These are phyloP conservation scores for Lepidopterella palustris DNA, from an alignment of 495 filamentous ascomycete species.

Conservation along the genomic window DNA sequence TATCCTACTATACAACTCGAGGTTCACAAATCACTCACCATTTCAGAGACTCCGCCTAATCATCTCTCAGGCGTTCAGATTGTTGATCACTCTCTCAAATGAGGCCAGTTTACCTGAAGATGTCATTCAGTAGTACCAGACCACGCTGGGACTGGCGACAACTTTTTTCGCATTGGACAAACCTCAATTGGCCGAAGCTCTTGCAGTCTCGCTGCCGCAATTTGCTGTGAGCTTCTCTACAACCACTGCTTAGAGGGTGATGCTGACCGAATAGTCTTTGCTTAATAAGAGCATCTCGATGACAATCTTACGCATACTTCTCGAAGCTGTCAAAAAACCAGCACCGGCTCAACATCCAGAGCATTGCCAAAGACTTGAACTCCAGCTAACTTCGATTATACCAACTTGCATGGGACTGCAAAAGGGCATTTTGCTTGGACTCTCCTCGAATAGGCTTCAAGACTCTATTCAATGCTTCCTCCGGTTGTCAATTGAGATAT, in stretches of 20 bases:
- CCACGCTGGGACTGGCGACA: background rate
- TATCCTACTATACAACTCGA: slow-evolving; percentile 40
- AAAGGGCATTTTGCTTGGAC: background rate
- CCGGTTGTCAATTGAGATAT: background rate
- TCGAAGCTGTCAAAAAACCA: background rate
- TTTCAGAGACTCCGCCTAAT: background rate
- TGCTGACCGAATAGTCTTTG: background rate
- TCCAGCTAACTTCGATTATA: background rate
- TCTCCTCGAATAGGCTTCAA: background rate
- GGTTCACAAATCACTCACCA: slow-evolving; percentile 28
- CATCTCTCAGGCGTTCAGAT: background rate
- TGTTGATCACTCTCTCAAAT: background rate
- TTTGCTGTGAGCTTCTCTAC: background rate
- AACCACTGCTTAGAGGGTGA: background rate
- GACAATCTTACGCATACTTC: background rate
- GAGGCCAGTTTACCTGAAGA: background rate
- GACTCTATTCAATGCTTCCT: slow-evolving; percentile 6
- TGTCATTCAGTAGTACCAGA: background rate
- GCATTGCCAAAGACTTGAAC: background rate
- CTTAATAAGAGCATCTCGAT: background rate
- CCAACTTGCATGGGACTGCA: background rate
- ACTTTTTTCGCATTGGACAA: background rate
- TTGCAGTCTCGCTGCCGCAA: background rate
- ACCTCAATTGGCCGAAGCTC: background rate
- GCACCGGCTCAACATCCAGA: background rate